Percentiles rank a stretch among this genome's conserved stretches.
These are phyloP conservation scores for Eurotiales sp. DNA, from an alignment of 2,329 filamentous ascomycete genomes.

Conservation along the genomic window DNA sequence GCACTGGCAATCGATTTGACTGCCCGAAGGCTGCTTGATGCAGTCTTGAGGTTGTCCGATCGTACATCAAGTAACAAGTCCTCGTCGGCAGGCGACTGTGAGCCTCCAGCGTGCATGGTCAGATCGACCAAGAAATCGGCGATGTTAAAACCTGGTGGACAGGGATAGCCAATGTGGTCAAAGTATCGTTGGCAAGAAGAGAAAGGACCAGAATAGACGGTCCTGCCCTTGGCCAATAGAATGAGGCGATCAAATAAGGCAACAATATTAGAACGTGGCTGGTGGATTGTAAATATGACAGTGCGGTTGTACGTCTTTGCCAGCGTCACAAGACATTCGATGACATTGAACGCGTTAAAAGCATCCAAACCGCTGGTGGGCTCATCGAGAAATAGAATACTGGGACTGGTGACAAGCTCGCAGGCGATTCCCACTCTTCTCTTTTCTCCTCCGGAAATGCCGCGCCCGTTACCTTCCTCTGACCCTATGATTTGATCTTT, in stretches of 20 bases:
- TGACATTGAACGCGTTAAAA: constrained; percentile 96
- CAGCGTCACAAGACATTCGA: constrained; percentile 90
- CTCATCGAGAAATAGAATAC: constrained; percentile 94
- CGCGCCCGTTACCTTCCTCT: constrained; percentile 87
- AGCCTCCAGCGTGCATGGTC: constrained; percentile 84
- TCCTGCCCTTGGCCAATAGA: constrained; percentile 79
- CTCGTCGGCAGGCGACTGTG: constrained; percentile 54
- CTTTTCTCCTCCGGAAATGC: constrained; percentile 96
- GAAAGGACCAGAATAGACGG: constrained; percentile 92
- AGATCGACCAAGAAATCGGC: constrained; percentile 96
- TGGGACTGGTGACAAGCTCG: constrained; percentile 94
- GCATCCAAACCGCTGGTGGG: constrained; percentile 94
- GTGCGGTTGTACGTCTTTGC: constrained; percentile 97
- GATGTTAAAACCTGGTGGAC: constrained; percentile 96
- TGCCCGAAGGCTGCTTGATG: constrained; percentile 80
- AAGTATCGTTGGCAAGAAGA: constrained; percentile 87
- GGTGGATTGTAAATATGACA: constrained; percentile 97
- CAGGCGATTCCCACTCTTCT: constrained; percentile 94
- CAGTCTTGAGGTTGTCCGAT: constrained; percentile 62
- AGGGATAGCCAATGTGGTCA: constrained; percentile 84
- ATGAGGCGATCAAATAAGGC: constrained; percentile 94
- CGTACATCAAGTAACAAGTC: constrained; percentile 57
- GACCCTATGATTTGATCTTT: constrained; percentile 93
- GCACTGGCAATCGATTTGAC: constrained; percentile 88
- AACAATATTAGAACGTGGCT: constrained; percentile 96